A percentile compares a stretch with the other conserved stretches of the same genome.
Conservation (phyloP, 371 early-diverging fungal species). For the Amoeboaphelidium protococcarum region DNA sequence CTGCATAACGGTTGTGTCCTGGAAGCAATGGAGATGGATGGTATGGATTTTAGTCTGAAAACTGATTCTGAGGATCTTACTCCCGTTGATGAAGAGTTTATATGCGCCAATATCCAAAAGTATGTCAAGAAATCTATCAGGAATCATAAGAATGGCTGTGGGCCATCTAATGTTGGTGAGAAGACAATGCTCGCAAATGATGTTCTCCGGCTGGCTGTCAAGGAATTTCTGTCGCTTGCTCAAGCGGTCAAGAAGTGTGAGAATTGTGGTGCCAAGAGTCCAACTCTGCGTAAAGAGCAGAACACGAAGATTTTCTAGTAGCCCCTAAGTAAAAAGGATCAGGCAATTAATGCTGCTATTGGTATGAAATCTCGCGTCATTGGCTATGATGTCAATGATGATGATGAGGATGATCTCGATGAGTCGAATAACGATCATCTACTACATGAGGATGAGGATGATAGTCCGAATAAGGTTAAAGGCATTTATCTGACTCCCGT, state of each 20-base stretch:
- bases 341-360: constrained; percentile 29
- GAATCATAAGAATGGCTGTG: background rate
- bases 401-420: constrained; percentile 14
- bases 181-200: constrained; percentile 15
- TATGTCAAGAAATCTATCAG: constrained; percentile 24
- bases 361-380: constrained; percentile 12
- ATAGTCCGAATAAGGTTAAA: constrained; percentile 1
- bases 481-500: constrained; percentile 38
- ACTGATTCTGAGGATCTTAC: background rate
- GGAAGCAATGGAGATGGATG: constrained; percentile 54
- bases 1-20: constrained; percentile 28
- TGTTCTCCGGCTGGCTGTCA: constrained; percentile 12
- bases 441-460: background rate
- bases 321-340: constrained; percentile 37
- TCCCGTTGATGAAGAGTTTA: background rate
- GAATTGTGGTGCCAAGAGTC: constrained; percentile 52
- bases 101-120: constrained; percentile 5
- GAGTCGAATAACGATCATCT: constrained; percentile 1
- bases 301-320: constrained; percentile 62
- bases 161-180: background rate
- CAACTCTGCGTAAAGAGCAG: constrained; percentile 57
- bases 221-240: constrained; percentile 12
- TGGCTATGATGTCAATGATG: constrained; percentile 12
- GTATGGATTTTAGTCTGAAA: constrained; percentile 5
- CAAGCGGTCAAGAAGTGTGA: constrained; percentile 28